Conservation (phyloP, 2,329 filamentous ascomycete species). For the Cladophialophora carrionii region DNA sequence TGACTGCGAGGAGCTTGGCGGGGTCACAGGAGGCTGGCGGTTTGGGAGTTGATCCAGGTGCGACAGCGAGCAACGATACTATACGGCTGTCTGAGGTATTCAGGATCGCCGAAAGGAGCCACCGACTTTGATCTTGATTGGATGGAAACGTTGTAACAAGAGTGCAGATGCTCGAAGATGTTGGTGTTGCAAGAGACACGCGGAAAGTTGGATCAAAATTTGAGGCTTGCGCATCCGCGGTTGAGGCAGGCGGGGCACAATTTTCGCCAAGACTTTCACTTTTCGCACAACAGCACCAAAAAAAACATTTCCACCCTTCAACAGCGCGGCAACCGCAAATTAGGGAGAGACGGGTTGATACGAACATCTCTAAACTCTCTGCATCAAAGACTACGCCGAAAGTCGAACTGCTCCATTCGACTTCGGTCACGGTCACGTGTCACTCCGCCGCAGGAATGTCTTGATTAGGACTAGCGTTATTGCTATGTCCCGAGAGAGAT, state of each 20-base stretch:
- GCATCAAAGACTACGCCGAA: not conserved
- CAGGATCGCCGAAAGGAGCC: conserved; percentile 20
- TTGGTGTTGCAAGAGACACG: conserved; percentile 18
- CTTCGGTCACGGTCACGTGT: not conserved
- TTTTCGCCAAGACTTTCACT: conserved; percentile 10
- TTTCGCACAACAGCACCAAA: not conserved
- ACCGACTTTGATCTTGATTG: conserved; percentile 24
- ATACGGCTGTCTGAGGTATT: conserved; percentile 22
- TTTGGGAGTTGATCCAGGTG: not conserved
- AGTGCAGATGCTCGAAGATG: conserved; percentile 7
- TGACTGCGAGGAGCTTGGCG: not conserved
- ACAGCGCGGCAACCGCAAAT: not conserved
- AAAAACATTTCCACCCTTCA: not conserved
- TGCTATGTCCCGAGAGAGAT: no score
- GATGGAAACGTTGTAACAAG: conserved; percentile 10
- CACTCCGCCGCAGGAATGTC: not conserved
- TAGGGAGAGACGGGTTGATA: not conserved
- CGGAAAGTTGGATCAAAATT: conserved; percentile 21
- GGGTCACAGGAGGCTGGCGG: not conserved
- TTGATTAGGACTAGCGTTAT: not conserved
- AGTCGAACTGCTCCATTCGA: conserved; percentile 1
- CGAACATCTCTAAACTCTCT: not conserved
- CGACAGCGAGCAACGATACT: not conserved
- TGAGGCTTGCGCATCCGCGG: not conserved
- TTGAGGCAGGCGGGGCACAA: not conserved